Conservation (phyloP, 805 yeast species). For the Tetrapisispora iriomotensis region DNA sequence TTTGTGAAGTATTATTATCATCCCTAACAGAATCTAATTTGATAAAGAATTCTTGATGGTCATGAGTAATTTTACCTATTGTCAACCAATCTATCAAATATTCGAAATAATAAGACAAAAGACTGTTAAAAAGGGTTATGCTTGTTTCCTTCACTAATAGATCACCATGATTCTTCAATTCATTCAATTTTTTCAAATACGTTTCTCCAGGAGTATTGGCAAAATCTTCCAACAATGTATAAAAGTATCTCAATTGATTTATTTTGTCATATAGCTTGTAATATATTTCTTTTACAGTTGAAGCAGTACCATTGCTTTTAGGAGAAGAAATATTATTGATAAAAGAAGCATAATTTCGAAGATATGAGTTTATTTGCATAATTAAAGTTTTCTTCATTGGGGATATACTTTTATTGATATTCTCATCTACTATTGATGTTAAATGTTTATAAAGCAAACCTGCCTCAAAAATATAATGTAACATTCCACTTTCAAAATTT, state of each 20-base stretch:
- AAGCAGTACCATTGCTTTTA: conserved; percentile 11
- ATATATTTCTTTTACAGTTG: conserved; percentile 25
- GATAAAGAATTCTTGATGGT: conserved; percentile 55
- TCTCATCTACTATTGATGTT: conserved; percentile 23
- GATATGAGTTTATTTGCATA: conserved; percentile 35
- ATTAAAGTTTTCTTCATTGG: conserved; percentile 56
- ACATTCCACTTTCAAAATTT: conserved; percentile 44
- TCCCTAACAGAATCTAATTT: conserved; percentile 3
- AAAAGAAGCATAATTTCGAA: conserved; percentile 35
- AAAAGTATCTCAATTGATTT: conserved; percentile 47
- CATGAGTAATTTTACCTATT: conserved; percentile 51
- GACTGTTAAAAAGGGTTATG: conserved; percentile 33
- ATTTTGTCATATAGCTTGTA: conserved; percentile 41
- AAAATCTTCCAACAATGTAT: conserved; percentile 33
- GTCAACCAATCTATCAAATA: conserved; percentile 58
- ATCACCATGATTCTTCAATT: conserved; percentile 58
- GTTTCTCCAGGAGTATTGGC: conserved; percentile 35
- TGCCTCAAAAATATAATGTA: conserved; percentile 56
- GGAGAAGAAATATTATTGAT: conserved; percentile 38
- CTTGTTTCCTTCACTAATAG: conserved; percentile 37
- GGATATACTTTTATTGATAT: conserved; percentile 29
- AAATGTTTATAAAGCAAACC: conserved; percentile 54
- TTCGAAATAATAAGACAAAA: conserved; percentile 51
- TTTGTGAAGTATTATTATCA: conserved; percentile 4
- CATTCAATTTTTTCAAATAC: conserved; percentile 43